A percentile compares a stretch with the other conserved stretches of the same genome.
These are phyloP conservation scores for Megacollybia marginata DNA, from an alignment of 768 basidiomycete genomes.

Conservation along the genomic window DNA sequence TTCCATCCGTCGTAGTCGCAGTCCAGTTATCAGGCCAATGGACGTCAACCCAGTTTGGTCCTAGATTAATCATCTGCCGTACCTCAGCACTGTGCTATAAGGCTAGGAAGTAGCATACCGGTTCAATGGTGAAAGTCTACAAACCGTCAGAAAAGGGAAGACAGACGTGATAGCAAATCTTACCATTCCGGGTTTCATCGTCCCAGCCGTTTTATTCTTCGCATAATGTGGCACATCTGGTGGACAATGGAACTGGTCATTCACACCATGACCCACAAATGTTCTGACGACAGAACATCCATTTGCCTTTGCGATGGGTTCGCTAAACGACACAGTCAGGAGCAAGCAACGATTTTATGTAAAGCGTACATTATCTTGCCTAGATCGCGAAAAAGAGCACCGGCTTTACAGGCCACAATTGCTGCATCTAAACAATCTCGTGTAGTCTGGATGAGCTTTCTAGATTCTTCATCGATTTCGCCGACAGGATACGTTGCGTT, in stretches of 20 bases:
- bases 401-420: slow-evolving; percentile 91
- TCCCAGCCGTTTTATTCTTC: slow-evolving; percentile 86
- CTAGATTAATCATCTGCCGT: slow-evolving; percentile 87
- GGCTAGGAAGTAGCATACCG: slow-evolving; percentile 32
- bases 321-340: slow-evolving; percentile 33
- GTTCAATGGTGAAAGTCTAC: slow-evolving; percentile 71
- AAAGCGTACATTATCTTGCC: slow-evolving; percentile 74
- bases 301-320: slow-evolving; percentile 77
- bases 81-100: neutral
- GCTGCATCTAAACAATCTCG: slow-evolving; percentile 82
- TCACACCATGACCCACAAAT: slow-evolving; percentile 89
- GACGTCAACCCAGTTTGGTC: slow-evolving; percentile 63
- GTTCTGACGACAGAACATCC: slow-evolving; percentile 88
- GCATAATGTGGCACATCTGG: slow-evolving; percentile 95
- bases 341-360: neutral
- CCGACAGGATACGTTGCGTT: slow-evolving; percentile 93
- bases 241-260: slow-evolving; percentile 73
- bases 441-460: slow-evolving; percentile 75
- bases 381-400: slow-evolving; percentile 80
- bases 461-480: slow-evolving; percentile 73
- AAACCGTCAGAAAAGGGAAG: neutral
- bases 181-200: slow-evolving; percentile 93
- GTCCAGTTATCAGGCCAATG: slow-evolving; percentile 98
- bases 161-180: slow-evolving; percentile 14
- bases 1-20: slow-evolving; percentile 86